These are phyloP conservation scores for Wickerhamiella australiensis DNA, from an alignment of 805 yeast species.

Conservation along the genomic window DNA sequence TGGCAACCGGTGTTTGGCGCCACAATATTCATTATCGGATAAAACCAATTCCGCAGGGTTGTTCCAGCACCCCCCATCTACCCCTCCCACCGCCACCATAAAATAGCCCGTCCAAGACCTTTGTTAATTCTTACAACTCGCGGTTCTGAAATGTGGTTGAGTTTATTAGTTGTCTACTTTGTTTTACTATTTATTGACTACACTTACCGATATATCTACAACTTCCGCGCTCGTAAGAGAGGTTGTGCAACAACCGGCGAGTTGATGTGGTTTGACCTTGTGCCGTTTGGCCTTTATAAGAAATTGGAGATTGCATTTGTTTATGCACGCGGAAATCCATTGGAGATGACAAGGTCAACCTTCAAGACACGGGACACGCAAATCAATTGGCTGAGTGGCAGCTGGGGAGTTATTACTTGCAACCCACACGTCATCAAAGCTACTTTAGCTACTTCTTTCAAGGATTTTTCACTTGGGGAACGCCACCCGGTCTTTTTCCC, in stretches of 20 bases:
- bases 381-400: slow-evolving; percentile 14
- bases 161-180: slow-evolving; percentile 7
- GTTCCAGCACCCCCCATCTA: too few relatives aligned
- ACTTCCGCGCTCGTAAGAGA: not conserved
- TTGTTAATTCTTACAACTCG: too few relatives aligned
- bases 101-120: not conserved
- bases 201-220: not conserved
- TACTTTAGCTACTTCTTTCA: slow-evolving; percentile 26
- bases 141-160: not conserved
- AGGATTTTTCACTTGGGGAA: slow-evolving; percentile 25
- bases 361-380: slow-evolving; percentile 13
- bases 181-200: slow-evolving; percentile 9
- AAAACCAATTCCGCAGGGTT: too few relatives aligned
- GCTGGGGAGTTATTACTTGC: slow-evolving; percentile 18
- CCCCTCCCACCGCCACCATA: not conserved
- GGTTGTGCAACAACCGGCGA: not conserved
- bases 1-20: too few relatives aligned
- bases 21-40: too few relatives aligned
- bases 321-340: slow-evolving; percentile 7
- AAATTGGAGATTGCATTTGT: slow-evolving; percentile 2
- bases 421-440: slow-evolving; percentile 28
- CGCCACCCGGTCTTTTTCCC: slow-evolving; percentile 23
- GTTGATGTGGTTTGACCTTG: not conserved
- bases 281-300: slow-evolving; percentile 16
- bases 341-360: slow-evolving; percentile 12